Evolutionary conservation across 2,329 filamentous ascomycete species (phyloP), one percentile per base, ranked within the genome.

Genomic region (Nannizziopsis barbatae): DNA sequence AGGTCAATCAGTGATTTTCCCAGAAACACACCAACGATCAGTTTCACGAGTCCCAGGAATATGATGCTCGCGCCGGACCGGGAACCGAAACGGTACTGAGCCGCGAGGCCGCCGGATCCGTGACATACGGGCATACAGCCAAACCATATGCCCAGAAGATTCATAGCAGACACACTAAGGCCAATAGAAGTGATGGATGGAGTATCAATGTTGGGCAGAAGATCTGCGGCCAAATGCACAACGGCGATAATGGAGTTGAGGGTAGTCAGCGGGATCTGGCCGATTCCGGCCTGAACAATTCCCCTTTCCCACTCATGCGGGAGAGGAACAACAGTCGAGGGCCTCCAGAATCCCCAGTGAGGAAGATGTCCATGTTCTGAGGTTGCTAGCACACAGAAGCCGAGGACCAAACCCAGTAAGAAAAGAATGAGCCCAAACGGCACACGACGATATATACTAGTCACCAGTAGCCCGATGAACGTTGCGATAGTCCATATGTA

Each of bases 71-170:
- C 80, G 8, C 90, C 90, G 51, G 86, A 93, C 42, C 90, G 81
- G 3, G 90, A 89, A 0, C 90, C 90, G 57, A 96, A 96, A 3
- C 87, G 80, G 63, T 87, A 86, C 63, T 96, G 90, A 0, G 84
- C 92, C 4, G 92, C 92, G 0, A 96, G 72, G 0, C 90, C 90
- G 2, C 90, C 90, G 0, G 87, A 87, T 4, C 90, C 90, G 62
- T 96, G 92, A 61, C 92, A 96, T 3, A 92, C 81, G 2, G 90
- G 92, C 92, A 95, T 96, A 4, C 84, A 84, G 42, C 89, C 89
- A 58, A 95, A 93, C 85, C 86, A 94, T 58, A 86, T 89, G 12
- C 84, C 84, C 1, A 84, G 64, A 2, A 95, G 70, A 62, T 96
- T 96, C 79, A 95, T 93, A 1, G 73, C 59, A 0, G 83, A 81